phyloP scores from a whole-genome alignment of 2,329 filamentous ascomycete species.

The Exophiala xenobiotica region DNA sequence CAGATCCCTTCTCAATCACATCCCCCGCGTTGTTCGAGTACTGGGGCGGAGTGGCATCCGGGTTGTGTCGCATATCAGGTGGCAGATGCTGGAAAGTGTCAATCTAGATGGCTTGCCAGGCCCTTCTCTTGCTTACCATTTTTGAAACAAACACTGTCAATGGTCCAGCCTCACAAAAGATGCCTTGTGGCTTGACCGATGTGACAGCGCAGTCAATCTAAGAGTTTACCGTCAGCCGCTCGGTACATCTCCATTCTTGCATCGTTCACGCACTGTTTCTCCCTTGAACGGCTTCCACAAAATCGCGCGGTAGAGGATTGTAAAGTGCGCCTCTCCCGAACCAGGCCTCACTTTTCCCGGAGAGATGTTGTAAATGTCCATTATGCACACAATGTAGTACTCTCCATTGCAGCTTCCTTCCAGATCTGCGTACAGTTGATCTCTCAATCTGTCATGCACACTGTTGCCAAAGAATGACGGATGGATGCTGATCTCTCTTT shows the following conservation, averaged over 20 bases:
- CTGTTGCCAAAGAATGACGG: constrained; percentile 95
- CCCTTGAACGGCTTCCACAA: constrained; percentile 98
- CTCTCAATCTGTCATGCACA: constrained; percentile 86
- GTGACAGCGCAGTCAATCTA: constrained; percentile 93
- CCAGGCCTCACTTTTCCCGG: constrained; percentile 90
- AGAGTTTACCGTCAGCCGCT: constrained; percentile 11
- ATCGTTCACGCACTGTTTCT: constrained; percentile 67
- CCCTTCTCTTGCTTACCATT: constrained; percentile 9
- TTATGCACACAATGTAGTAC: constrained; percentile 97
- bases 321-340: constrained; percentile 90
- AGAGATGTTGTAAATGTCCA: constrained; percentile 93
- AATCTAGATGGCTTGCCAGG: constrained; percentile 12
- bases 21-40: constrained; percentile 91
- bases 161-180: constrained; percentile 60
- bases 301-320: constrained; percentile 89
- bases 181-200: constrained; percentile 83
- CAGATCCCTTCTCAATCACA: constrained; percentile 88
- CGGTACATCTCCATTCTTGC: not conserved
- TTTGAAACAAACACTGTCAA: constrained; percentile 56
- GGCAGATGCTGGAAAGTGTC: constrained; percentile 61
- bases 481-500: constrained; percentile 90
- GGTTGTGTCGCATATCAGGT: constrained; percentile 86
- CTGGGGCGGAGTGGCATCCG: constrained; percentile 92
- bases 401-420: constrained; percentile 93
- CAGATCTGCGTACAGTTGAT: constrained; percentile 85